Percentiles rank a stretch among this genome's conserved stretches.
phyloP scores from a whole-genome alignment of 2,329 filamentous ascomycete genomes.

The Penicillium vulpinum region DNA sequence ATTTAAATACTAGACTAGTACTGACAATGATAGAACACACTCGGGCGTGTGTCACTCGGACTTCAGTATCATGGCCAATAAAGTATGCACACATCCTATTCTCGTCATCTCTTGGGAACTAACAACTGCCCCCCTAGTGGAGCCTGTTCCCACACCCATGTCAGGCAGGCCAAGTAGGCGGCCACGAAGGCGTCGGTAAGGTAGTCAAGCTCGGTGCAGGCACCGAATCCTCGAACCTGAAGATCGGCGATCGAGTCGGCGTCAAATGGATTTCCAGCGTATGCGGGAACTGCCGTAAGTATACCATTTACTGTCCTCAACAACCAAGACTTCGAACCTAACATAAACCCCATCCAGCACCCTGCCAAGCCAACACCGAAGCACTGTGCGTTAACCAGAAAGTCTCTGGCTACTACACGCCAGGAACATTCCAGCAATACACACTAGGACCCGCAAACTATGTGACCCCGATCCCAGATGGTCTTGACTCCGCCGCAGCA shows the following conservation, averaged over 20 bases:
- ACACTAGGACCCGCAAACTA: conserved; percentile 64
- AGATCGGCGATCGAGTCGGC: conserved; percentile 66
- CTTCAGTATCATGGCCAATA: conserved; percentile 56
- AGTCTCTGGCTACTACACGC: conserved; percentile 66
- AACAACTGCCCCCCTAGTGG: conserved; percentile 45
- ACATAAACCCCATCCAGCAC: conserved; percentile 21
- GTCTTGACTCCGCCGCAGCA: conserved; percentile 59
- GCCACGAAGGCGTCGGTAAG: conserved; percentile 67
- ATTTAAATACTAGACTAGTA: background rate
- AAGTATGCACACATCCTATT: conserved; percentile 19
- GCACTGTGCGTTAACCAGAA: conserved; percentile 57
- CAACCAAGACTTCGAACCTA: background rate
- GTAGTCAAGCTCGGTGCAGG: conserved; percentile 66
- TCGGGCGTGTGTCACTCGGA: conserved; percentile 67
- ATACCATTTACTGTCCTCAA: background rate
- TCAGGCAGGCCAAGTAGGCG: conserved; percentile 63
- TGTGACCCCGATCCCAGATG: conserved; percentile 68
- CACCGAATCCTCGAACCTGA: conserved; percentile 57
- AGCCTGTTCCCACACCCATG: conserved; percentile 59
- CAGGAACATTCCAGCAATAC: conserved; percentile 74
- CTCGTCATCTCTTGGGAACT: background rate
- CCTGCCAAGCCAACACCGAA: conserved; percentile 58
- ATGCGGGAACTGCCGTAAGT: conserved; percentile 54
- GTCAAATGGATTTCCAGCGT: conserved; percentile 66
- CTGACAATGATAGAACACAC: conserved; percentile 50